Evolutionary conservation across 2,329 filamentous ascomycete genomes (phyloP).

Genomic region (Amphichorda felina): DNA sequence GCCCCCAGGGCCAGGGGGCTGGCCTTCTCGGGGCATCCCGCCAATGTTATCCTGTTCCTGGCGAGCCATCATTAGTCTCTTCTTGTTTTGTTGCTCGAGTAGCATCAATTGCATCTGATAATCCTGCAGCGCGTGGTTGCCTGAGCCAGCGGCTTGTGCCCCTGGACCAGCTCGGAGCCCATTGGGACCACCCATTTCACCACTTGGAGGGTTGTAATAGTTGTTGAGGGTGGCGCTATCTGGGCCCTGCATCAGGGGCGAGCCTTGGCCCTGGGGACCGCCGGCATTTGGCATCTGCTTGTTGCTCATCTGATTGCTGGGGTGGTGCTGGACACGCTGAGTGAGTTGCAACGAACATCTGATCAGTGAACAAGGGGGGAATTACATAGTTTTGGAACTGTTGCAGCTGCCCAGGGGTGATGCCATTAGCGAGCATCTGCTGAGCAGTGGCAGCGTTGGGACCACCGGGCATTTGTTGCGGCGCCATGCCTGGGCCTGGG

Average conservation of each 20-base stretch:
- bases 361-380: slow-evolving; percentile 49
- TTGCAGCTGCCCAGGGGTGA: slow-evolving; percentile 63
- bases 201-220: slow-evolving; percentile 45
- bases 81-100: slow-evolving; percentile 80
- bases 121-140: slow-evolving; percentile 74
- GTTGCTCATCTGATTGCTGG: slow-evolving; percentile 69
- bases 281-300: slow-evolving; percentile 65
- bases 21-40: slow-evolving; percentile 35
- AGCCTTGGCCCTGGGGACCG: slow-evolving; percentile 65
- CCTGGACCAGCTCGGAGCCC: slow-evolving; percentile 47
- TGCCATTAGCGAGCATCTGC: slow-evolving; percentile 56
- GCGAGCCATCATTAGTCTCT: slow-evolving; percentile 71
- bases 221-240: slow-evolving; percentile 46
- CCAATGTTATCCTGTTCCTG: slow-evolving; percentile 59
- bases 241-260: slow-evolving; percentile 71
- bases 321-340: slow-evolving; percentile 74
- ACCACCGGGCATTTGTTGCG: slow-evolving; percentile 50
- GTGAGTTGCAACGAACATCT: slow-evolving; percentile 82
- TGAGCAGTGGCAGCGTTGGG: slow-evolving; percentile 38
- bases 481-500: slow-evolving; percentile 58
- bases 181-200: slow-evolving; percentile 43
- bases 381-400: slow-evolving; percentile 58
- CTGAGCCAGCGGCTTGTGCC: slow-evolving; percentile 34
- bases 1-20: slow-evolving; percentile 34
- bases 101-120: slow-evolving; percentile 87